Evolutionary conservation across 768 basidiomycete species (phyloP).

Genomic region (Boletus subcaerulescens): DNA sequence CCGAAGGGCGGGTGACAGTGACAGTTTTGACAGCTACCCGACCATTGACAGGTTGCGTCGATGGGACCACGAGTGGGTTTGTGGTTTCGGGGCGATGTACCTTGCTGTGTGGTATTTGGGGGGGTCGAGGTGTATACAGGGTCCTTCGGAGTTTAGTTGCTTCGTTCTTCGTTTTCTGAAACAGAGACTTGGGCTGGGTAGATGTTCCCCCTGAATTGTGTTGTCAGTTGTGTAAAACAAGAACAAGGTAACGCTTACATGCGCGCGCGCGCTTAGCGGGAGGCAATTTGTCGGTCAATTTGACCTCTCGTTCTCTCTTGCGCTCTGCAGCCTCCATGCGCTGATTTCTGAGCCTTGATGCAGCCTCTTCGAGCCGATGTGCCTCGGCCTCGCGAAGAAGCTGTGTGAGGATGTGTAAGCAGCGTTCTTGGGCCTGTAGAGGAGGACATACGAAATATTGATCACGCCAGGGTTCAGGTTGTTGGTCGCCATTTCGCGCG

Average conservation of each 20-base stretch:
- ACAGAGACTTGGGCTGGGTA: conserved; percentile 60
- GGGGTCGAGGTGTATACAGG: conserved; percentile 52
- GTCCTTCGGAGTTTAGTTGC: conserved; percentile 65
- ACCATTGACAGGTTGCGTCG: conserved; percentile 29
- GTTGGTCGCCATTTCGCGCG: conserved; percentile 36
- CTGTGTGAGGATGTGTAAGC: conserved; percentile 34
- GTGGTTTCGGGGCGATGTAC: conserved; percentile 36
- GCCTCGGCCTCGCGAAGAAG: conserved; percentile 57
- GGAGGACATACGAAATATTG: conserved; percentile 56
- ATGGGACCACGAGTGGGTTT: conserved; percentile 35
- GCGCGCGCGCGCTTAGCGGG: conserved; percentile 59
- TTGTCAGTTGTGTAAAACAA: conserved; percentile 11
- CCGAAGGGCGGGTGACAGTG: conserved; percentile 35
- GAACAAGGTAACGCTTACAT: conserved; percentile 42
- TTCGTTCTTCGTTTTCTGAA: conserved; percentile 74
- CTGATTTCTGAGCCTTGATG: conserved; percentile 59
- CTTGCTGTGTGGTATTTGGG: conserved; percentile 49
- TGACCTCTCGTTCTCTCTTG: conserved; percentile 75
- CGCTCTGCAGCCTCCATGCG: conserved; percentile 69
- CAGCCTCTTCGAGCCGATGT: conserved; percentile 59
- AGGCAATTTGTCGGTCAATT: conserved; percentile 67
- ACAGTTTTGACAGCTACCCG: conserved; percentile 55
- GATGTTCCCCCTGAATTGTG: conserved; percentile 35
- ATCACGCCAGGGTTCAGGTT: conserved; percentile 64
- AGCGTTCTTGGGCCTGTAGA: neutral